These are phyloP conservation scores for Solanum clarkiae DNA, from an alignment of 257 asterid species.

Conservation along the genomic window DNA sequence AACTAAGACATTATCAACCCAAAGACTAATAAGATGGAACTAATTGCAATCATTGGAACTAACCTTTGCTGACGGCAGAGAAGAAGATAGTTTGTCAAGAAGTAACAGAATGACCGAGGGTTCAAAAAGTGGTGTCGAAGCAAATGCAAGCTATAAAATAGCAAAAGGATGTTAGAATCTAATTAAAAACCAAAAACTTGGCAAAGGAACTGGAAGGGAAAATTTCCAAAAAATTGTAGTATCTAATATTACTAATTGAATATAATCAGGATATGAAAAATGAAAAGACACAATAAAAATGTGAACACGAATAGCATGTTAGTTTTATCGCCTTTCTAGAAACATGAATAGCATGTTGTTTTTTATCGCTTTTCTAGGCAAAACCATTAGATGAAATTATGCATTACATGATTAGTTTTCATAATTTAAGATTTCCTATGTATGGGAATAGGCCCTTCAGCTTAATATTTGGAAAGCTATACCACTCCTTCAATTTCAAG, in stretches of 20 bases:
- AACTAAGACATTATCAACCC: not conserved
- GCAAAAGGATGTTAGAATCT: constrained; percentile 14
- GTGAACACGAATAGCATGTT: not conserved
- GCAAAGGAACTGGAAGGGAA: not conserved
- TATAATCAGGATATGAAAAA: not conserved
- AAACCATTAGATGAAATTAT: not conserved
- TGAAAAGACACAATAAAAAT: not conserved
- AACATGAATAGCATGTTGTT: not conserved
- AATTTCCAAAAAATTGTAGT: not conserved
- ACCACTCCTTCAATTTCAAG: not conserved
- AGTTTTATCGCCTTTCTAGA: not conserved
- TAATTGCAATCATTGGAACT: constrained; percentile 6
- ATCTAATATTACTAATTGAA: not conserved
- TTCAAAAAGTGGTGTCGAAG: constrained; percentile 73
- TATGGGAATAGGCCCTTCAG: not conserved
- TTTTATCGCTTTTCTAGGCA: not conserved
- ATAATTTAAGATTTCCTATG: not conserved
- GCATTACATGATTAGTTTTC: not conserved
- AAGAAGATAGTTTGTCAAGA: constrained; percentile 77
- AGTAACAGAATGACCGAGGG: constrained; percentile 73
- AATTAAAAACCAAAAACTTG: not conserved
- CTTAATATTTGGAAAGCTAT: not conserved
- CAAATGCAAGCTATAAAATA: constrained; percentile 78
- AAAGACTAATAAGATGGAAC: constrained; percentile 1
- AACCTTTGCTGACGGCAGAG: constrained; percentile 84